Evolutionary conservation across 2,329 filamentous ascomycete genomes (phyloP), one percentile per base, ranked within the genome.

Genomic region (Anisogramma anomala): DNA sequence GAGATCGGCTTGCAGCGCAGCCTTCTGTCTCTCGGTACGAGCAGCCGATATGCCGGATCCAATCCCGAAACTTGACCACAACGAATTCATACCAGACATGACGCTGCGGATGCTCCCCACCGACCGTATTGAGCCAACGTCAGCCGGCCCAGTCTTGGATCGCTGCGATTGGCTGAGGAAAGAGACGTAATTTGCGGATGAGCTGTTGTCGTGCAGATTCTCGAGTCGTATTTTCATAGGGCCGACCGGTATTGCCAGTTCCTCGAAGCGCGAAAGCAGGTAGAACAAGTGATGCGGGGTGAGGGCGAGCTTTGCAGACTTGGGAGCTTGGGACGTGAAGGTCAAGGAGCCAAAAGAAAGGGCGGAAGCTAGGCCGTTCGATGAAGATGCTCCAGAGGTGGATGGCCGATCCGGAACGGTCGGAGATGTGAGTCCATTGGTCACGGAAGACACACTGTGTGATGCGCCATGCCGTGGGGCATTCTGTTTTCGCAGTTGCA

Each of bases 211-310:
- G 60, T 94, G 86, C 33, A 98, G 78, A 58, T 94, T 95, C 63
- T 98, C 91, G 51, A 96, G 67, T 25, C 91, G 82, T 46, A 98
- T 79, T 57, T 91, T 95, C 88, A 95, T 94, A 23, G 89, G 87
- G 4, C 91, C 91, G 48, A 96, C 87, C 48, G 82, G 73, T 51
- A 96, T 91, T 45, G 79, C 79, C 46, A 96, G 72, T 49, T 95
- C 89, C 65, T 95, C 88, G 62, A 96, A 95, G 41, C 87, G 84
- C 42, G 87, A 94, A 41, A 98, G 75, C 23, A 98, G 75, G 59
- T 94, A 98, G 68, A 94, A 96, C 22, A 98, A 77, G 59, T 98
- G 91, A 57, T 98, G 91, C 15, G 91, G 85, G 10, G 91, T 96
- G 49, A 98, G 72, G 28, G 87, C 87, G 51, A 98, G 69, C 65